Percentiles rank a stretch among this genome's conserved stretches.
Evolutionary conservation across 2,329 filamentous ascomycete species (phyloP).

Genomic region (Colletotrichum caudatum): DNA sequence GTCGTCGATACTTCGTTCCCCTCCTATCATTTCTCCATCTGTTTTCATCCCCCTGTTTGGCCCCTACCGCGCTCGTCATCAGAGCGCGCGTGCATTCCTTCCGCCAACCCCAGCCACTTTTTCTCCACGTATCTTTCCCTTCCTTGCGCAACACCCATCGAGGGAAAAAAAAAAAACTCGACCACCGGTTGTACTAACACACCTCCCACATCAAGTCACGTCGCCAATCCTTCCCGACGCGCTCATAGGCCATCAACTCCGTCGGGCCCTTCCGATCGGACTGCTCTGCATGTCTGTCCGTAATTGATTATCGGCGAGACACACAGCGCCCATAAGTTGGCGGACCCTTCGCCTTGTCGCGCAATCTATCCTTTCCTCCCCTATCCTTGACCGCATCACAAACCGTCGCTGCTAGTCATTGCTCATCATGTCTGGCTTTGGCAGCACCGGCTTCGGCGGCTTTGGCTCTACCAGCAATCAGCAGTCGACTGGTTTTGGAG

Average conservation of each 20-base stretch:
- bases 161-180: conserved; percentile 33
- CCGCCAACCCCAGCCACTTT: conserved; percentile 36
- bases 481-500: conserved; percentile 64
- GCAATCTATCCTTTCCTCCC: not conserved
- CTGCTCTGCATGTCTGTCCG: conserved; percentile 33
- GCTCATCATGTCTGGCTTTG: conserved; percentile 64
- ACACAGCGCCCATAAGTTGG: conserved; percentile 20
- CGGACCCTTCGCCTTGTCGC: conserved; percentile 17
- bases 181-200: conserved; percentile 23
- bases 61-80: conserved; percentile 8
- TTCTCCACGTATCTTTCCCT: conserved; percentile 38
- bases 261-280: conserved; percentile 17
- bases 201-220: conserved; percentile 24
- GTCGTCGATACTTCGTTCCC: not conserved
- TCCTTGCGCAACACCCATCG: conserved; percentile 28
- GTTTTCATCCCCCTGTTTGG: not conserved
- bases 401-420: conserved; percentile 7
- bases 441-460: conserved; percentile 63
- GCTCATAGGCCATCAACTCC: conserved; percentile 25
- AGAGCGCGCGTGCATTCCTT: conserved; percentile 30
- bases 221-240: conserved; percentile 30
- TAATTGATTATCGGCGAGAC: conserved; percentile 36
- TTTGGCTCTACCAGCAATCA: conserved; percentile 70
- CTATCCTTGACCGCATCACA: conserved; percentile 7
- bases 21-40: not conserved